Base-by-base conservation (phyloP, 202 grass and related monocot species). In the Panicum virgatum region DNA sequence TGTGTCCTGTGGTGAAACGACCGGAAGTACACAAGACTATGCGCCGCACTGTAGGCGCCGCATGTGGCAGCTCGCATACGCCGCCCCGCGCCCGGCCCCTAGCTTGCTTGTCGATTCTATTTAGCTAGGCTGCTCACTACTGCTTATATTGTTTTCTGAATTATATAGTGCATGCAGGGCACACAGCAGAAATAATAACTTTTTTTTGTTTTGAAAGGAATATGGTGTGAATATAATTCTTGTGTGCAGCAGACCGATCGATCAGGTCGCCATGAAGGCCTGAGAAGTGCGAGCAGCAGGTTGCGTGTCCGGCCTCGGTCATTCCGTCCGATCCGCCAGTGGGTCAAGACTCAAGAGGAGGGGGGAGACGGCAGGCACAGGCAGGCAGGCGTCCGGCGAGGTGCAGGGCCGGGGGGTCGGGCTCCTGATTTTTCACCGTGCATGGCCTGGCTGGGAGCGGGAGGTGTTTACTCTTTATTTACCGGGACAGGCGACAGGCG, bases 401-500 rank as follows among this genome's bases (percentile, higher is more conserved):
- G 45, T 34, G 38, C 36, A 30, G 47, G 14, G 58, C 15, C 45
- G 5, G 26, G 26, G 26, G 30, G 10, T 46, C 22, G 44, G 58
- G 39, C 8, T 69, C 56, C 54, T 13, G 58, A 39, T 74, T 81
- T 88, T 85, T 85, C 72, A 89, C 87, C 77, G 30, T 78, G 75
- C 52, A 59, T 14, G 43, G 74, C 19, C 77, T 23, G 82, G 70
- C 8, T 36, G 30, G 27, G 61, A 13, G 12, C 46, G 12, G 44
- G 2, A 32, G 25, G 9, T 0, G 3, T 0, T 11, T 43, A 12
- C 10, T 44, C 82, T 81, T 89, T 82, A 86, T 83, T n/a, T n/a
- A n/a, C n/a, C n/a, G n/a, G n/a, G n/a, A n/a, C 88, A 75, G 16
- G 82, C 53, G 82, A 90, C 88, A 90, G 14, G 53, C 68, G 3